phyloP scores from a whole-genome alignment of 1,139 yeast genomes.

The Tardiomyces depauwii region DNA sequence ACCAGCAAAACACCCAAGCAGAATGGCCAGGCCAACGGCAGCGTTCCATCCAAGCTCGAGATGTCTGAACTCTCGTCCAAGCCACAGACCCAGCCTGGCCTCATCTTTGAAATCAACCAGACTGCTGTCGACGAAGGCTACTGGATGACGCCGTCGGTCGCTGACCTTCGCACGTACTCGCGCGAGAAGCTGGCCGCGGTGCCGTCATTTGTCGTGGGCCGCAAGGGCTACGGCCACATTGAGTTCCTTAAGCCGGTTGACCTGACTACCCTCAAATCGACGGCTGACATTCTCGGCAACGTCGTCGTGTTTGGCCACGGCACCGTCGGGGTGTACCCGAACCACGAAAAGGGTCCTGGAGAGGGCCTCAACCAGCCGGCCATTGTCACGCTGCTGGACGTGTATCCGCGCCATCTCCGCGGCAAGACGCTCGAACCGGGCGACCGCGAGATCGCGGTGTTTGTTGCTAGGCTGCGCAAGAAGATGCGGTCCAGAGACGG shows the following conservation, averaged over 20 bases:
- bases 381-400: constrained; percentile 60
- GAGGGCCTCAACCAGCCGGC: constrained; percentile 78
- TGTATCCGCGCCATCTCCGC: constrained; percentile 27
- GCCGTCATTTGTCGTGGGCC: constrained; percentile 63
- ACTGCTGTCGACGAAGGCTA: constrained; percentile 39
- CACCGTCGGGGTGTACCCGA: constrained; percentile 58
- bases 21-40: not conserved
- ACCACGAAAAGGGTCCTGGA: constrained; percentile 51
- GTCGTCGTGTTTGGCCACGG: constrained; percentile 46
- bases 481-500: constrained; percentile 50
- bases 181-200: constrained; percentile 44
- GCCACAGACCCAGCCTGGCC: constrained; percentile 8
- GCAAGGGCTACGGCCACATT: constrained; percentile 65
- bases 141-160: constrained; percentile 70
- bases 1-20: not conserved
- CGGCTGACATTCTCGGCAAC: constrained; percentile 41
- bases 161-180: constrained; percentile 38
- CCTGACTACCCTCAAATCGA: constrained; percentile 38
- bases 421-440: constrained; percentile 29
- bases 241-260: constrained; percentile 67
- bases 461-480: constrained; percentile 33
- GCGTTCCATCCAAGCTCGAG: constrained; percentile 1
- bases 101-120: constrained; percentile 13
- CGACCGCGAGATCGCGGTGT: constrained; percentile 32
- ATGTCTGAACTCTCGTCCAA: constrained; percentile 1